Evolutionary conservation across 2,329 filamentous ascomycete genomes (phyloP), one percentile per base, ranked within the genome.

Genomic region (Colletotrichum cordylinicola): DNA sequence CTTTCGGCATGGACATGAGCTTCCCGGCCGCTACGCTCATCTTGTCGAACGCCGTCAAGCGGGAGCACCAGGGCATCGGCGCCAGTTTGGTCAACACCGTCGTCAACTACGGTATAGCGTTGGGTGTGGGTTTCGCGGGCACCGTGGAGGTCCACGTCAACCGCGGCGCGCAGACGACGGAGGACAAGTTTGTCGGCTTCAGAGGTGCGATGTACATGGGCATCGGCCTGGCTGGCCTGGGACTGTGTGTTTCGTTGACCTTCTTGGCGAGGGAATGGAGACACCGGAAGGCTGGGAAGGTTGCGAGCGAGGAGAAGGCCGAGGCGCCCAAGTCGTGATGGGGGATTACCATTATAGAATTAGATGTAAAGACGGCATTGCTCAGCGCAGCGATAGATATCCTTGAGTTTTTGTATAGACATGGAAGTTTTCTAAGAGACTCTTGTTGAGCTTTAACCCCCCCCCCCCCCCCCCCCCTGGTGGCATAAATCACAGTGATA

Each of bases 61-160:
- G 83, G 70, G 82, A 86, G 56, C 84, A 90, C 71, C 87, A 89
- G 78, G 87, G 87, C 6, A 85, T 88, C 13, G 87, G 83, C 1
- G 87, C 86, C 12, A 90, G 88, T 21, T 81, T 94, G 8, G 90
- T 94, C 37, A 91, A 89, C 73, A 94, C 92, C 0, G 86, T 93
- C 13, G 90, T 94, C 76, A 94, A 95, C 82, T 95, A 94, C 80
- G 90, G 89, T 74, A 94, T 94, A 39, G 91, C 91, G 2, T 82
- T 94, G 4, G 92, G 91, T 0, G 85, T 95, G 0, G 93, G 93
- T 0, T 88, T 95, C 61, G 92, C 92, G 0, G 92, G 92, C 0
- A 94, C 91, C 0, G 88, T 94, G 4, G 91, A 94, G 79, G 82
- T 84, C 0, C 83, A 85, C 8, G 80, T 86, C 0, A 79, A 80